A percentile compares a stretch with the other conserved stretches of the same genome.
Evolutionary conservation across 202 grass and related monocot genomes (phyloP).

Genomic region (Zoysia matrella): DNA sequence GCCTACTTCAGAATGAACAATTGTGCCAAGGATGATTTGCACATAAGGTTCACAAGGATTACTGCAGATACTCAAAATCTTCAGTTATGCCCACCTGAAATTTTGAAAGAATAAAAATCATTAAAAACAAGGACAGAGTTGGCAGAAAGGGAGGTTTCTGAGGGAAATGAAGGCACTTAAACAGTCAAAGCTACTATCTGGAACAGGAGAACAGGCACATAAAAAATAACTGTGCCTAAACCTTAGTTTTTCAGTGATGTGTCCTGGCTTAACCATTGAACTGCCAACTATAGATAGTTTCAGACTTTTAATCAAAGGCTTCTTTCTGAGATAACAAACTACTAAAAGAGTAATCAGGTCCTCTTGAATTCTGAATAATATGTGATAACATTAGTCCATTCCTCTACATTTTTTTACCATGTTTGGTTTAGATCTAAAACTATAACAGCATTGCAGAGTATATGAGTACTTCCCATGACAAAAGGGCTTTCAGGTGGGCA

Average conservation of each 20-base stretch:
- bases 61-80: conserved; percentile 88
- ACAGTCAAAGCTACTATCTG: not conserved
- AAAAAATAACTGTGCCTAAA: conserved; percentile 8
- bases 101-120: not conserved
- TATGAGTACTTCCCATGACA: conserved; percentile 3
- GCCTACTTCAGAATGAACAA: conserved; percentile 13
- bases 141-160: not conserved
- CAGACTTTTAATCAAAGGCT: not conserved
- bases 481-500: not conserved
- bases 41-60: conserved; percentile 23
- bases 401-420: not conserved
- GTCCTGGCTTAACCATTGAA: not conserved
- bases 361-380: not conserved
- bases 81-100: conserved; percentile 85
- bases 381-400: not conserved
- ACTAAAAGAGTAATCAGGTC: not conserved
- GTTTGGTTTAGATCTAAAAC: not conserved
- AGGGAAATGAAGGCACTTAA: not conserved
- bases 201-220: not conserved
- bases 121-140: not conserved
- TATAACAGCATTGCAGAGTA: not conserved
- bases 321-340: not conserved
- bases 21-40: not conserved
- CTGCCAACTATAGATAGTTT: not conserved
- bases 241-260: not conserved